Base-by-base conservation (phyloP, 208 protist species). In the Vickermania ingenoplastis region DNA sequence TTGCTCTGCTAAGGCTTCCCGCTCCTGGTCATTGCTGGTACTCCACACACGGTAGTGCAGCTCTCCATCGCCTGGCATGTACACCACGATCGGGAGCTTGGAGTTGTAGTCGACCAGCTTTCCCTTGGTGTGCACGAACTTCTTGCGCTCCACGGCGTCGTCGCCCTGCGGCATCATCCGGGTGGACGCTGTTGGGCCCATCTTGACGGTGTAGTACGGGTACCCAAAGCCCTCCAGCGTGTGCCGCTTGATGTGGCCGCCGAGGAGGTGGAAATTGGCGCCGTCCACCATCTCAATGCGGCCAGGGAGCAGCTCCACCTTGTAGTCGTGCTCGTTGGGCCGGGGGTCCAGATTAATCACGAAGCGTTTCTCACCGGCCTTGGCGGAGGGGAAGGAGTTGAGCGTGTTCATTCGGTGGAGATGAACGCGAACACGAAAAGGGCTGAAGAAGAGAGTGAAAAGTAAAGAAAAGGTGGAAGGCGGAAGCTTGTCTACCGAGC, bases 331-430 rank as follows among this genome's bases (percentile, higher is more conserved):
- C 1, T 67, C 59, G 52, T 79, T 61, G 21, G 53, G 66, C 59
- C 81, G 76, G 22, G 62, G 56, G 11, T 86, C 75, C 51, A 87
- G 79, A 59, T 81, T 81, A 55, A 91, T 82, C 29, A 87, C 79
- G 59, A 63, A 87, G 61, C 79, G 77, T 57, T 73, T 74, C 67
- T 91, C 77, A 21, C 81, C 69, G 13, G 71, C 45, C 0, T 61
- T 66, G 13, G 84, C 68, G 48, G 65, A 67, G 2, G 84, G 84
- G 75, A 89, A 91, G 7, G 81, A 76, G 7, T 63, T 73, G 23
- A 75, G 69, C 67, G 77, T 83, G 57, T 86, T 76, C 1, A n/a
- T n/a, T n/a, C n/a, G n/a, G n/a, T n/a, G n/a, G n/a, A n/a, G n/a
- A n/a, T n/a, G n/a, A n/a, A n/a, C n/a, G n/a, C n/a, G n/a, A n/a